Evolutionary conservation across 176 grass and related monocot species (phyloP).

Genomic region (Bromus sterilis): DNA sequence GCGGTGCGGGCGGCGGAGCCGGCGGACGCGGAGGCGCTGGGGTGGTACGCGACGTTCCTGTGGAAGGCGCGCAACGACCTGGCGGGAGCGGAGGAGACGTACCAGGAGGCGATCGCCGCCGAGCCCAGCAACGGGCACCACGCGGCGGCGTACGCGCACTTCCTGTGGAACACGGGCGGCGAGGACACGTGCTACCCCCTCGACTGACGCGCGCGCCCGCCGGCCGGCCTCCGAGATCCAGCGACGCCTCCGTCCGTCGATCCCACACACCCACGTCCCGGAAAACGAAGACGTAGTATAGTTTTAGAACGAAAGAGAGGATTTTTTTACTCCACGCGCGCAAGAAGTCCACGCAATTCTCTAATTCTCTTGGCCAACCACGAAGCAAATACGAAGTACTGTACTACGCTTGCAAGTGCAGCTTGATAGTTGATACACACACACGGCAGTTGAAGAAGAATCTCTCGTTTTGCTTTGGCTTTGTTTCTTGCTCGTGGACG

Average conservation of each 20-base stretch:
- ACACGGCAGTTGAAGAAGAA: neutral
- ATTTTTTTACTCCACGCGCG: neutral
- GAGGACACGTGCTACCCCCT: slow-evolving; percentile 86
- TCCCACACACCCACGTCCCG: too few relatives aligned
- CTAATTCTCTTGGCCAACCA: slow-evolving; percentile 17
- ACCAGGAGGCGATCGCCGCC: slow-evolving; percentile 57
- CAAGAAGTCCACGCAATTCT: neutral
- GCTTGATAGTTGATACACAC: slow-evolving; percentile 4
- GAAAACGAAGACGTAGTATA: slow-evolving; percentile 8
- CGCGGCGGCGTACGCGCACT: slow-evolving; percentile 81
- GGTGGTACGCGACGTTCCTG: slow-evolving; percentile 72
- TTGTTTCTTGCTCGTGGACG: neutral
- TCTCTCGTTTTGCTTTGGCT: neutral
- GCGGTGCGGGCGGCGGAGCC: slow-evolving; percentile 50
- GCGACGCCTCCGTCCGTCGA: neutral
- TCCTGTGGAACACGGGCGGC: slow-evolving; percentile 96
- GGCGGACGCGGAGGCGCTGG: slow-evolving; percentile 66
- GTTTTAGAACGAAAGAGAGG: neutral
- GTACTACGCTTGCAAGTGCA: neutral
- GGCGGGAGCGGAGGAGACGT: slow-evolving; percentile 66
- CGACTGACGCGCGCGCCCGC: slow-evolving; percentile 18
- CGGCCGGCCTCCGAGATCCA: neutral
- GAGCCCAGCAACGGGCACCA: slow-evolving; percentile 60
- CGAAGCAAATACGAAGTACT: neutral
- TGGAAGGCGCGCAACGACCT: slow-evolving; percentile 77